Conservation (phyloP, 164 flowering plant species). For the Vitis rotundifolia region DNA sequence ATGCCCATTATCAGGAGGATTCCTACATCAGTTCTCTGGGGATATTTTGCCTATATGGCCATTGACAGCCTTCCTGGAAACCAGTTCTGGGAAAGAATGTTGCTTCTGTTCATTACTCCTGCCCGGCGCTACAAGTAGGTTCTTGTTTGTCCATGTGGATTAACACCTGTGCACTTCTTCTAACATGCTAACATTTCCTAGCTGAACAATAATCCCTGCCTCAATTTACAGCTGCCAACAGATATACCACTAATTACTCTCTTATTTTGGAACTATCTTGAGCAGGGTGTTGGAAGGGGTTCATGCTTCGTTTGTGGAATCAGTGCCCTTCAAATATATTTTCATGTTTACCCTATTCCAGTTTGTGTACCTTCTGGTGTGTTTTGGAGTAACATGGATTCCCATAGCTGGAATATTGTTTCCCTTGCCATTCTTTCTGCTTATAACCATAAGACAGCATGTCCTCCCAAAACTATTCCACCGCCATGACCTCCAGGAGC, state of each 20-base stretch:
- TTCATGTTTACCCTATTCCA: conserved; percentile 36
- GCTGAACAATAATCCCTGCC: too few relatives aligned
- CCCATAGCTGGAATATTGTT: conserved; percentile 46
- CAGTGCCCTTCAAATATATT: conserved; percentile 52
- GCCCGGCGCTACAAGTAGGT: conserved; percentile 62
- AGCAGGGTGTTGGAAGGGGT: conserved; percentile 54
- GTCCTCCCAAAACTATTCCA: conserved; percentile 41
- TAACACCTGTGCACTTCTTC: neutral
- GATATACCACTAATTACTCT: neutral
- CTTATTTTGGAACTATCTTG: conserved; percentile 11
- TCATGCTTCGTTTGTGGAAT: conserved; percentile 74
- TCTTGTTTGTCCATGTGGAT: neutral
- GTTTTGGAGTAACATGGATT: conserved; percentile 42
- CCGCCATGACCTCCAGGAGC: conserved; percentile 26
- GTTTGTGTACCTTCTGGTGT: conserved; percentile 30
- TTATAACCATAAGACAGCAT: conserved; percentile 40
- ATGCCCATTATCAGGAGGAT: conserved; percentile 56
- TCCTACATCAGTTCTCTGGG: conserved; percentile 72
- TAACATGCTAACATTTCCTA: too few relatives aligned
- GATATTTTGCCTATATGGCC: conserved; percentile 83
- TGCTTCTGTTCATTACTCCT: conserved; percentile 62
- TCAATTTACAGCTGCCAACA: too few relatives aligned
- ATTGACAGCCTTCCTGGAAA: conserved; percentile 85
- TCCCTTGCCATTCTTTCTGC: conserved; percentile 45
- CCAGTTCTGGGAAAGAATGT: conserved; percentile 78